These are phyloP conservation scores for Zygosaccharomyces rouxii DNA, from an alignment of 805 yeast genomes.

Conservation along the genomic window DNA sequence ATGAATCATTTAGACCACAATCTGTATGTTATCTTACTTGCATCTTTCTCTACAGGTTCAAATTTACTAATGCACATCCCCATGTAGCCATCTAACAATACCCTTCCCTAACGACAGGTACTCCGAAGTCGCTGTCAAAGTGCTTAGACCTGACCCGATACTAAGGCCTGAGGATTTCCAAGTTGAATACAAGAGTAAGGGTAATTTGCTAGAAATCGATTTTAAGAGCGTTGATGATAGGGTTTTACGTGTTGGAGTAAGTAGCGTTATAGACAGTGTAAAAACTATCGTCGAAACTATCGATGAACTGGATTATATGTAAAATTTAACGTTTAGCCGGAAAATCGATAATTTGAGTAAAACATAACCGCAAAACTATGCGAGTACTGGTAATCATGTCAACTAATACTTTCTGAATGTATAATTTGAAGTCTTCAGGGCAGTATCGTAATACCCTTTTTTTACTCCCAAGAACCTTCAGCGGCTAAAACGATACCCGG, in stretches of 20 bases:
- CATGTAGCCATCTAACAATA: slow-evolving; percentile 42
- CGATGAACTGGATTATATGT: slow-evolving; percentile 43
- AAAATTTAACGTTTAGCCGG: background rate
- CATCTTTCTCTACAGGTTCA: background rate
- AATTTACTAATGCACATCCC: slow-evolving; percentile 10
- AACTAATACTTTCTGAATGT: too few relatives aligned
- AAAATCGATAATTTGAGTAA: background rate
- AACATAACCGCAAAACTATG: too few relatives aligned
- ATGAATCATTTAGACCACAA: slow-evolving; percentile 2
- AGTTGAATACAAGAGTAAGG: slow-evolving; percentile 41
- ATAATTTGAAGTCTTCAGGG: too few relatives aligned
- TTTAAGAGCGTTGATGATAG: slow-evolving; percentile 68
- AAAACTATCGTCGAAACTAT: slow-evolving; percentile 76
- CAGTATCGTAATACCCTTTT: background rate
- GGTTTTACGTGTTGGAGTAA: slow-evolving; percentile 77
- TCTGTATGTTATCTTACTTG: slow-evolving; percentile 1
- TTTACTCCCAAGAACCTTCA: background rate
- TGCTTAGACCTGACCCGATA: slow-evolving; percentile 77
- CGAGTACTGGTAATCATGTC: too few relatives aligned
- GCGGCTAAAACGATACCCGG: background rate
- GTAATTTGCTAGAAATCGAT: slow-evolving; percentile 38
- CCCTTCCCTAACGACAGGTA: slow-evolving; percentile 61
- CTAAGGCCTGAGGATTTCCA: slow-evolving; percentile 62
- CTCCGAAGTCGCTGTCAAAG: slow-evolving; percentile 57
- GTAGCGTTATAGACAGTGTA: slow-evolving; percentile 70